Evolutionary conservation across 371 early-diverging fungal genomes (phyloP).

Genomic region (Mortierella polycephala): DNA sequence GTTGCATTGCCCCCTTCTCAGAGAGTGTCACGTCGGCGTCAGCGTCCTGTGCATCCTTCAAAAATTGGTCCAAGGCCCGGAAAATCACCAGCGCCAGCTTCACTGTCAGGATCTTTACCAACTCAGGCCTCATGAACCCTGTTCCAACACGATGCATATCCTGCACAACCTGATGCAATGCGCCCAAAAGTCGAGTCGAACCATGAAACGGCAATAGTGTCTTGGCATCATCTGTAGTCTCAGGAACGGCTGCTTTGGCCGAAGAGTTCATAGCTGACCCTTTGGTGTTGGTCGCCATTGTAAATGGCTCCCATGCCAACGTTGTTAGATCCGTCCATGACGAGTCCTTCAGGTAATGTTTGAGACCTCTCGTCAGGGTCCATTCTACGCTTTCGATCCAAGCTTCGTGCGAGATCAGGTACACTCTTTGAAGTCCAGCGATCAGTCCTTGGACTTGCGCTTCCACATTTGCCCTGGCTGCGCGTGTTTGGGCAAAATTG

Average conservation of each 20-base stretch:
- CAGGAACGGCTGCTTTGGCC: neutral
- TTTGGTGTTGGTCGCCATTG: constrained; percentile 5
- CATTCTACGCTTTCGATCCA: constrained; percentile 59
- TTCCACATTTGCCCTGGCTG: constrained; percentile 30
- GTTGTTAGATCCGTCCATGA: constrained; percentile 46
- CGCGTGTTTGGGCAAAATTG: constrained; percentile 37
- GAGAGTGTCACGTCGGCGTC: constrained; percentile 26
- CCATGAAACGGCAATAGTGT: constrained; percentile 61
- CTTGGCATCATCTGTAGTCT: constrained; percentile 15
- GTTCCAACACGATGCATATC: constrained; percentile 61
- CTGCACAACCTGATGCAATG: constrained; percentile 58
- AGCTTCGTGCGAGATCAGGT: constrained; percentile 50
- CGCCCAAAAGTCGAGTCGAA: constrained; percentile 55
- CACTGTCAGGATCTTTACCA: constrained; percentile 28
- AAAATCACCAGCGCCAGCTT: constrained; percentile 12
- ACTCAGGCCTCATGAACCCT: constrained; percentile 32
- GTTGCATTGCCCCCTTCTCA: constrained; percentile 65
- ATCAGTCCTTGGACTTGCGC: constrained; percentile 21
- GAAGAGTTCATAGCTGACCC: neutral
- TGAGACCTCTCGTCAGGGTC: constrained; percentile 18
- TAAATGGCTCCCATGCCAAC: constrained; percentile 51
- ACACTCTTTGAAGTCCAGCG: constrained; percentile 19
- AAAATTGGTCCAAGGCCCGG: constrained; percentile 20
- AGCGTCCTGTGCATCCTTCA: constrained; percentile 18
- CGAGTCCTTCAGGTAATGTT: constrained; percentile 28